Conservation (phyloP, 768 basidiomycete genomes). For the Steccherinum ochraceum region DNA sequence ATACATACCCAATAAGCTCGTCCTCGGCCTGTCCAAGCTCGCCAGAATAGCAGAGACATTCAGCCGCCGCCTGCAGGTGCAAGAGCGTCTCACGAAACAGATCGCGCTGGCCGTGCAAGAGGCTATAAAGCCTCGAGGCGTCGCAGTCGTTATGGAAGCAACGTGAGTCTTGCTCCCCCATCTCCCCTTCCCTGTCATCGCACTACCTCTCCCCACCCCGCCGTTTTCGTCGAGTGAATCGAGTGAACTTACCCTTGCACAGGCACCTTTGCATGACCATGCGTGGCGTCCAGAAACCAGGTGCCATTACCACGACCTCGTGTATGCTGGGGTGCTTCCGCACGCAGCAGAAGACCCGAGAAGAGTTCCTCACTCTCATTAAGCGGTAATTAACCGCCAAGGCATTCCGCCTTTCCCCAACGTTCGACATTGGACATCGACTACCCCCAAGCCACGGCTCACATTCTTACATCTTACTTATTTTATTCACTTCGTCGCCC, state of each 20-base stretch:
- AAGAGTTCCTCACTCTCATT: slow-evolving; percentile 90
- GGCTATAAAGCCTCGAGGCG: slow-evolving; percentile 94
- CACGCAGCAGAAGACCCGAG: slow-evolving; percentile 96
- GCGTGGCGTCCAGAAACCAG: slow-evolving; percentile 99
- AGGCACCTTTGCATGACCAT: slow-evolving; percentile 99
- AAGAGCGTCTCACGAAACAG: slow-evolving; percentile 96
- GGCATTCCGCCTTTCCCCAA: too few species aligned
- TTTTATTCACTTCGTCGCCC: too few species aligned
- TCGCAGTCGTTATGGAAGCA: slow-evolving; percentile 99
- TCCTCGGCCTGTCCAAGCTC: slow-evolving; percentile 92
- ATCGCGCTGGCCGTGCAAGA: slow-evolving; percentile 98
- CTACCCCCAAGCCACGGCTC: too few species aligned
- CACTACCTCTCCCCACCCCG: slow-evolving; percentile 8
- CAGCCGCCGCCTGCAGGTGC: slow-evolving; percentile 91
- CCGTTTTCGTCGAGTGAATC: too few species aligned
- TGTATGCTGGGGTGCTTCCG: slow-evolving; percentile 99
- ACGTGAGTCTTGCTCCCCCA: slow-evolving; percentile 57
- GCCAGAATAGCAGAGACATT: slow-evolving; percentile 97
- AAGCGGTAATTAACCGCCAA: slow-evolving; percentile 28
- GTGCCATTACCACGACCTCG: slow-evolving; percentile 89
- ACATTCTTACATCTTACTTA: neutral
- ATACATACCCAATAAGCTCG: slow-evolving; percentile 93
- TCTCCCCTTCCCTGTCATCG: slow-evolving; percentile 4
- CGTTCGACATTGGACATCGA: too few species aligned
- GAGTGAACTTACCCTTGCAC: slow-evolving; percentile 3